Percentiles rank a stretch among this genome's conserved stretches.
Evolutionary conservation across 2,329 filamentous ascomycete genomes (phyloP).

Genomic region (Pseudogymnoascus verrucosus): DNA sequence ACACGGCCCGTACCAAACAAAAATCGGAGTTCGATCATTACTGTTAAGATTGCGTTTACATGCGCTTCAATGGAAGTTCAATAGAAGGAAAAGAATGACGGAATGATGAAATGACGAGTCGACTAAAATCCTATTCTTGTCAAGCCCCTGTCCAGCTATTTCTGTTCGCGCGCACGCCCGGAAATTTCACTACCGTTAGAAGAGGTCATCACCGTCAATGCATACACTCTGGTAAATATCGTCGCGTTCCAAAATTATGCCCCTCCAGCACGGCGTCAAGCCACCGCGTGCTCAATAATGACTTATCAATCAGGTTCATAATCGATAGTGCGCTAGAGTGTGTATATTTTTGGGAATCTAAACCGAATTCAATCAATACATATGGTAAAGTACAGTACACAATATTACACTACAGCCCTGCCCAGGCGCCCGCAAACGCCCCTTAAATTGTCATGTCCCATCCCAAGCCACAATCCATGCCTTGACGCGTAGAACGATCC

Average conservation of each 20-base stretch:
- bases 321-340: not conserved
- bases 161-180: not conserved
- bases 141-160: not conserved
- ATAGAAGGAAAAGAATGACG: not conserved
- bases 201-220: not conserved
- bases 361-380: conserved; percentile 7
- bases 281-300: not conserved
- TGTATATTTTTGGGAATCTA: conserved; percentile 7
- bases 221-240: not conserved
- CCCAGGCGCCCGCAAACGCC: conserved; percentile 7
- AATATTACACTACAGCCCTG: conserved; percentile 9
- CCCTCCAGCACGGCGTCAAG: not conserved
- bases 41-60: conserved; percentile 2
- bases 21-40: conserved; percentile 1
- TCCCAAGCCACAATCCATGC: conserved; percentile 8
- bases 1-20: not conserved
- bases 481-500: conserved; percentile 6
- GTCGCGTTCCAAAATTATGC: not conserved
- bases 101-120: not conserved
- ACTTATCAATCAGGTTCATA: conserved; percentile 1
- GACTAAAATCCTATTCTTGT: not conserved
- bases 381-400: conserved; percentile 10
- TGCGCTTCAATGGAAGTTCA: conserved; percentile 6
- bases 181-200: conserved; percentile 6
- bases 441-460: conserved; percentile 6